These are phyloP conservation scores for Lagerstroemia speciosa DNA, from an alignment of 345 rosid genomes.

Conservation along the genomic window DNA sequence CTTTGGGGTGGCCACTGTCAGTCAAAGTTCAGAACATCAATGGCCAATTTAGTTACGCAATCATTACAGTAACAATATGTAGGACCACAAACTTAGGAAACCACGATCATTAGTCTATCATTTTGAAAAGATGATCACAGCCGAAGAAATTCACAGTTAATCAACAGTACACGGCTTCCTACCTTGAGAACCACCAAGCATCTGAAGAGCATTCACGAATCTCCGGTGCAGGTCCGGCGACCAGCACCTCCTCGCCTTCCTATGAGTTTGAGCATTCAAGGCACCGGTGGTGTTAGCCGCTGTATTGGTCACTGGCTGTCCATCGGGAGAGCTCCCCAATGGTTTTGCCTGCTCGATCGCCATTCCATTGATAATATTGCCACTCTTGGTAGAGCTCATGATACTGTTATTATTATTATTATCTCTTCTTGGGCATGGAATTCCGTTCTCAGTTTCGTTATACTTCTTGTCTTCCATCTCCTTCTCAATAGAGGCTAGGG, in stretches of 20 bases:
- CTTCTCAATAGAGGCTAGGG: constrained; percentile 37
- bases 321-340: constrained; percentile 23
- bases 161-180: constrained; percentile 1
- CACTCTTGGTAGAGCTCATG: constrained; percentile 13
- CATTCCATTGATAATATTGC: not conserved
- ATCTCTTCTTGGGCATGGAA: constrained; percentile 30
- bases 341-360: constrained; percentile 30
- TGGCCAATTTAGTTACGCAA: not conserved
- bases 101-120: not conserved
- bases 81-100: not conserved
- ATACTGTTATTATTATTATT: constrained; percentile 9
- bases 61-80: constrained; percentile 4
- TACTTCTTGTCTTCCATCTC: constrained; percentile 49
- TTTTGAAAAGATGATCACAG: not conserved
- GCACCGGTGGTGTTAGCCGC: constrained; percentile 11
- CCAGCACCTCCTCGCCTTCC: constrained; percentile 98
- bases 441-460: constrained; percentile 24
- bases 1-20: constrained; percentile 94
- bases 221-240: constrained; percentile 96
- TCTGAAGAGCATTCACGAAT: constrained; percentile 91
- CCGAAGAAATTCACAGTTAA: not conserved
- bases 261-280: constrained; percentile 37
- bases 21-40: constrained; percentile 7
- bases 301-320: constrained; percentile 17
- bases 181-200: constrained; percentile 99